phyloP scores from a whole-genome alignment of 306 rosid genomes.

The Prunus fruticosa region DNA sequence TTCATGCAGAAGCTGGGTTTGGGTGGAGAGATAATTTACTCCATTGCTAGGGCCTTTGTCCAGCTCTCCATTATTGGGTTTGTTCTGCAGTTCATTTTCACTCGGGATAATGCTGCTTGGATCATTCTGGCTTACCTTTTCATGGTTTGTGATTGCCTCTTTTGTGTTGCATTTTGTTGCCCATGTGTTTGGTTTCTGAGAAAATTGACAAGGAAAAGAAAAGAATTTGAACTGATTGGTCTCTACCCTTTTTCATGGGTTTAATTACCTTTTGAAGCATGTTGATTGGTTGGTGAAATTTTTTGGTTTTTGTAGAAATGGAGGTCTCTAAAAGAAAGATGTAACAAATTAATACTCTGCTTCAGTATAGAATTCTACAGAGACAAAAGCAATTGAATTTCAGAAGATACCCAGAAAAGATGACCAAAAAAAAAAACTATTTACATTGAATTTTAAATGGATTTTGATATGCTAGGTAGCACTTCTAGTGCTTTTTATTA shows the following conservation, averaged over 20 bases:
- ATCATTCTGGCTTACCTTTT: constrained; percentile 85
- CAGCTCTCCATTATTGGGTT: constrained; percentile 92
- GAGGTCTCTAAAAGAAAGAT: neutral
- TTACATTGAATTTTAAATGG: too few species aligned
- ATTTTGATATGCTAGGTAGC: too few species aligned
- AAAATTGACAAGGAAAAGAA: neutral
- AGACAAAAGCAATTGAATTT: neutral
- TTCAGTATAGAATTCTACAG: neutral
- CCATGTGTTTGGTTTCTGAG: constrained; percentile 1
- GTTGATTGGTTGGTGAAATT: neutral
- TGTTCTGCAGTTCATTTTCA: constrained; percentile 86
- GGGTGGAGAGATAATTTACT: constrained; percentile 65
- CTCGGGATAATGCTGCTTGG: constrained; percentile 55
- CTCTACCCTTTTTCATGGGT: neutral
- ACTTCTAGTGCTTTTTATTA: neutral
- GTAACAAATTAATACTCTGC: neutral
- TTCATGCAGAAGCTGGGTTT: constrained; percentile 65
- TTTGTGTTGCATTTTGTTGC: too few species aligned
- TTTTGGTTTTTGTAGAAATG: neutral
- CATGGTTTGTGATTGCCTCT: constrained; percentile 49
- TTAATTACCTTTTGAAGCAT: neutral
- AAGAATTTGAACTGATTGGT: neutral
- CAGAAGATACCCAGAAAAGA: too few species aligned
- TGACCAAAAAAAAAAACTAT: too few species aligned
- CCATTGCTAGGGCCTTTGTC: constrained; percentile 70